Conservation (phyloP, 2,329 filamentous ascomycete genomes). For the Colletotrichum chrysophilum region DNA sequence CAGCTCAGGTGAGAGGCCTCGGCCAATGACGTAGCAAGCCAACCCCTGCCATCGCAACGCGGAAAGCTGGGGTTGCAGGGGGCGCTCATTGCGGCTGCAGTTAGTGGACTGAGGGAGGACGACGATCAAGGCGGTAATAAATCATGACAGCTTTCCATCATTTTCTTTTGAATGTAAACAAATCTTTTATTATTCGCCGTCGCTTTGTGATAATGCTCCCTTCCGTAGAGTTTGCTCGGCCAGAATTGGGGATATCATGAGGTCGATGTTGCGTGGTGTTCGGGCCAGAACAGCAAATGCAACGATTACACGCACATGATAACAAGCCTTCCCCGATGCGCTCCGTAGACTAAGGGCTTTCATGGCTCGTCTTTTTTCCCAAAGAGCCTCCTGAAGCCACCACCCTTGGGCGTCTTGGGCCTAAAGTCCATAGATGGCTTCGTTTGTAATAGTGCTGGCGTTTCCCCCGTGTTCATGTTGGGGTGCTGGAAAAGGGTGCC, state of each 20-base stretch:
- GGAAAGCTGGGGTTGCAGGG: conserved; percentile 6
- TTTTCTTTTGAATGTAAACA: neutral
- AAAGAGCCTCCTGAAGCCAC: conserved; percentile 44
- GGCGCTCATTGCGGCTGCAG: neutral
- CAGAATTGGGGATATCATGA: neutral
- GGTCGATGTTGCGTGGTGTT: neutral
- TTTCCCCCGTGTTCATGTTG: conserved; percentile 25
- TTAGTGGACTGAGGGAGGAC: neutral
- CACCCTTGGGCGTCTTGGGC: conserved; percentile 38
- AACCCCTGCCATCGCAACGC: conserved; percentile 7
- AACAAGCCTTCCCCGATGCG: neutral
- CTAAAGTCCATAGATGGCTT: conserved; percentile 26
- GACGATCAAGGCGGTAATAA: neutral
- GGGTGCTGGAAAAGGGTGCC: conserved; percentile 19
- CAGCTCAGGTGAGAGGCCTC: neutral
- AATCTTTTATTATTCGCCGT: neutral
- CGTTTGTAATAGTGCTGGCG: conserved; percentile 10
- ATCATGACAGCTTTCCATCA: neutral
- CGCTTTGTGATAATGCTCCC: neutral
- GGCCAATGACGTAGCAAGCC: conserved; percentile 22
- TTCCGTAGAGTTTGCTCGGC: neutral
- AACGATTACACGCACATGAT: neutral
- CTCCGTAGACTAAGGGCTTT: neutral
- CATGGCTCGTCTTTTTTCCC: conserved; percentile 31
- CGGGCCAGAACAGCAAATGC: neutral